Evolutionary conservation across 2,329 filamentous ascomycete species (phyloP), one percentile per base, ranked within the genome.

Genomic region (Verticillium tricorpus): DNA sequence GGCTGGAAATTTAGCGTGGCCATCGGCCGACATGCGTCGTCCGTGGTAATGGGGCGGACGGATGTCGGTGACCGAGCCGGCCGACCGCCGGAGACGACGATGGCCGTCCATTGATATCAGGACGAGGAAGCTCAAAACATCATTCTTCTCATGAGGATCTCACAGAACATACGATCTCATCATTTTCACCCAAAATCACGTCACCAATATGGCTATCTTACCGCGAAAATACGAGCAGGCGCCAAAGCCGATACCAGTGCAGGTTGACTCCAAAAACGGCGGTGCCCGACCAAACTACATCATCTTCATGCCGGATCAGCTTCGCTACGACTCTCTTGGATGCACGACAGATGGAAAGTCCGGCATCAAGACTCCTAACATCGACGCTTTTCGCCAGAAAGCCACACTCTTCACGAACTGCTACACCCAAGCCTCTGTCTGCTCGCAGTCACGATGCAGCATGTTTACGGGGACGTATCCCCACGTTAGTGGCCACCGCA

Each of bases 241-340:
- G n/a, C 62, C 67, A 1, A 70, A 70, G 60, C 67, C 69, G 7
- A 54, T 70, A 12, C 69, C 69, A 0, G 54, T 71, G 0, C 45
- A 40, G 22, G 37, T 71, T 11, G 28, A 68, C 56, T 71, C 70
- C 2, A 63, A 64, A 11, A 71, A 72, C 65, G 71, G 70, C 32
- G 69, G 67, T 3, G 19, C 67, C 17, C 62, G 64, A 8, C 72
- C 74, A 15, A 78, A 78, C 60, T 71, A 73, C 34, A 66, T 77
- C 52, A 75, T 80, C 6, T 81, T 80, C 61, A 80, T 80, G 78
- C 78, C 78, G 2, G 78, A 80, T 60, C 78, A 80, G 67, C 69
- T 80, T 5, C 74, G 78, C 11, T 79, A 76, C 55, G 78, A 80
- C 64, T 72, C 76, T 1, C 67, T 80, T 0, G 72, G 73, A 0